Evolutionary conservation across 306 rosid species (phyloP).

Genomic region (Cyclanthera cordifolia): DNA sequence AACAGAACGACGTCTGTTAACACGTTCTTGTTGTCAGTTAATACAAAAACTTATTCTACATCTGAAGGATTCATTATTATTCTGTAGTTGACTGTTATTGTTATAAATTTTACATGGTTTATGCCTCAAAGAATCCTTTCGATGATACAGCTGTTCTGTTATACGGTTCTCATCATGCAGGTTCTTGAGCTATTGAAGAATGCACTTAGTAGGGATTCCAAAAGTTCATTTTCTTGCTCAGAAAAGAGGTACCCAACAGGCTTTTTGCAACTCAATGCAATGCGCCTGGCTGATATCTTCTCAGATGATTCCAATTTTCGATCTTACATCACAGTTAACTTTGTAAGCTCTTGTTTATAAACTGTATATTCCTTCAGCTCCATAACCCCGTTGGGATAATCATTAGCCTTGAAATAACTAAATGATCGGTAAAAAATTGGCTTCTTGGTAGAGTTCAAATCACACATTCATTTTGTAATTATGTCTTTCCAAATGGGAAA

Average conservation of each 20-base stretch:
- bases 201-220: conserved; percentile 51
- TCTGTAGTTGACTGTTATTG: not conserved
- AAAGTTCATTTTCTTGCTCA: conserved; percentile 19
- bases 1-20: not conserved
- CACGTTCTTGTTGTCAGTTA: not conserved
- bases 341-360: conserved; percentile 42
- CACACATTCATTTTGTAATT: not conserved
- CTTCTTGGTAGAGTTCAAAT: not conserved
- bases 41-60: not conserved
- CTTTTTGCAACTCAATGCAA: conserved; percentile 83
- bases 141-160: not conserved
- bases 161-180: conserved; percentile 31
- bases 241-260: conserved; percentile 61
- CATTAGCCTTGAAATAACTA: not conserved
- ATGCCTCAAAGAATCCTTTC: not conserved
- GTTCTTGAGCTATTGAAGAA: conserved; percentile 64
- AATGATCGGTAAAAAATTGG: not conserved
- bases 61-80: not conserved
- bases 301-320: conserved; percentile 94
- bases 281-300: conserved; percentile 88
- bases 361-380: conserved; percentile 14
- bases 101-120: not conserved
- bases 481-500: not conserved
- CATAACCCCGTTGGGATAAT: conserved; percentile 1
- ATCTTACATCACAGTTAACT: conserved; percentile 57